Conservation (phyloP, 1,284 basidiomycete species). For the Ganoderma multipileum region DNA sequence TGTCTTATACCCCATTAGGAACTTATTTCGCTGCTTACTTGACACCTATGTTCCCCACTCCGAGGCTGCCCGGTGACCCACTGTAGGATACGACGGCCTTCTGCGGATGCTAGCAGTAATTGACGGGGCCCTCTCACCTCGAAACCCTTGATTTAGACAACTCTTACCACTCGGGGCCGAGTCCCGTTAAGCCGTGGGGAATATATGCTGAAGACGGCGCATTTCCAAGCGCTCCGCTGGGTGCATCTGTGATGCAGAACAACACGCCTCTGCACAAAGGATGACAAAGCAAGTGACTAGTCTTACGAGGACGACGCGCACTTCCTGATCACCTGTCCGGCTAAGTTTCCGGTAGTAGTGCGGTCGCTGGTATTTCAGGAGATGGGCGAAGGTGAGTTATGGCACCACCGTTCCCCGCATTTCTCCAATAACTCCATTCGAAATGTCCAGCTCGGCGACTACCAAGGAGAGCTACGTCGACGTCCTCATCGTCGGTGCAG, state of each 20-base stretch:
- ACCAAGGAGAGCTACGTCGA: conserved; percentile 46
- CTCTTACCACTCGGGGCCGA: background rate
- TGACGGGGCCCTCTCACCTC: background rate
- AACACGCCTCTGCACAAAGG: background rate
- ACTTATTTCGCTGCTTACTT: background rate
- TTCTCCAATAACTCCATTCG: no score
- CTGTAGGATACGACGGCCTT: background rate
- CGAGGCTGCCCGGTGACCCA: background rate
- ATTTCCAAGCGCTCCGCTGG: background rate
- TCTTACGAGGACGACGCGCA: background rate
- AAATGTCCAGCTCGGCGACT: background rate
- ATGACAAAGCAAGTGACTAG: background rate
- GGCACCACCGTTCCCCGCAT: no score
- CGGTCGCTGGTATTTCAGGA: background rate
- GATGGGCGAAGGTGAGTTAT: background rate
- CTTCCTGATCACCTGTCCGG: background rate
- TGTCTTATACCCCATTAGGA: background rate
- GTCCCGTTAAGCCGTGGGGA: background rate
- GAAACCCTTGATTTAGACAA: background rate
- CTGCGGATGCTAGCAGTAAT: background rate
- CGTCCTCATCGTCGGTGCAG: conserved; percentile 64
- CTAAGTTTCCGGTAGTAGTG: background rate
- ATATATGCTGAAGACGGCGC: background rate
- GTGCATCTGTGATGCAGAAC: background rate
- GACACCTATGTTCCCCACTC: no score